Evolutionary conservation across 2,329 filamentous ascomycete genomes (phyloP).

Genomic region (Ciborinia camelliae): DNA sequence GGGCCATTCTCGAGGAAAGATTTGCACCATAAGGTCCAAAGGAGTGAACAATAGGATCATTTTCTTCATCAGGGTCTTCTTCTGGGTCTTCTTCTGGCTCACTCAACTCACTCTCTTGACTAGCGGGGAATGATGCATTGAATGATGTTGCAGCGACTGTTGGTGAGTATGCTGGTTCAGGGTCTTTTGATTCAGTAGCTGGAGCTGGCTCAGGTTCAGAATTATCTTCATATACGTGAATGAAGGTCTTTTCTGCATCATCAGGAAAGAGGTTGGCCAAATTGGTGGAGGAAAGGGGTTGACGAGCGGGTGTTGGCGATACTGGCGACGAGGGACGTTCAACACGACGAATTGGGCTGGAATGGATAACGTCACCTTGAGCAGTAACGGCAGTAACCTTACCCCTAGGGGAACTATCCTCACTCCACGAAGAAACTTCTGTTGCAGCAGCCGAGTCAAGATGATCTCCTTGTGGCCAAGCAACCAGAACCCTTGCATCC

Average conservation of each 20-base stretch:
- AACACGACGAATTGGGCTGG: conserved; percentile 55
- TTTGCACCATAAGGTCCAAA: conserved; percentile 89
- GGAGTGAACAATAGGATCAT: conserved; percentile 87
- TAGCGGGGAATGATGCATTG: conserved; percentile 23
- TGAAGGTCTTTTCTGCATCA: conserved; percentile 46
- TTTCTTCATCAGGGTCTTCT: conserved; percentile 84
- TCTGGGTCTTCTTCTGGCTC: conserved; percentile 61
- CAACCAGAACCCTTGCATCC: conserved; percentile 82
- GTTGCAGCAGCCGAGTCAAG: conserved; percentile 41
- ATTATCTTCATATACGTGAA: conserved; percentile 73
- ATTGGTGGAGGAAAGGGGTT: conserved; percentile 23
- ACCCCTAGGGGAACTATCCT: conserved; percentile 49
- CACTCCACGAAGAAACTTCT: conserved; percentile 67
- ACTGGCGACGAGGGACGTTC: conserved; percentile 69
- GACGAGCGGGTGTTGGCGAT: conserved; percentile 58
- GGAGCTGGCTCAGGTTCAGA: conserved; percentile 50
- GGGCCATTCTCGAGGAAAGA: conserved; percentile 75
- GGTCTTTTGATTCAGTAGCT: conserved; percentile 20
- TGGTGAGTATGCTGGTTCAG: conserved; percentile 29
- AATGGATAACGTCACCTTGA: conserved; percentile 47
- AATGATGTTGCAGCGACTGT: conserved; percentile 33
- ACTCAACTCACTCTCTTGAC: conserved; percentile 52
- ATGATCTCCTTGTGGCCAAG: conserved; percentile 69
- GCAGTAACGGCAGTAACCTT: conserved; percentile 41
- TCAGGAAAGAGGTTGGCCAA: conserved; percentile 39